These are phyloP conservation scores for Linanthus parryae DNA, from an alignment of 148 eudicot genomes.

Conservation along the genomic window DNA sequence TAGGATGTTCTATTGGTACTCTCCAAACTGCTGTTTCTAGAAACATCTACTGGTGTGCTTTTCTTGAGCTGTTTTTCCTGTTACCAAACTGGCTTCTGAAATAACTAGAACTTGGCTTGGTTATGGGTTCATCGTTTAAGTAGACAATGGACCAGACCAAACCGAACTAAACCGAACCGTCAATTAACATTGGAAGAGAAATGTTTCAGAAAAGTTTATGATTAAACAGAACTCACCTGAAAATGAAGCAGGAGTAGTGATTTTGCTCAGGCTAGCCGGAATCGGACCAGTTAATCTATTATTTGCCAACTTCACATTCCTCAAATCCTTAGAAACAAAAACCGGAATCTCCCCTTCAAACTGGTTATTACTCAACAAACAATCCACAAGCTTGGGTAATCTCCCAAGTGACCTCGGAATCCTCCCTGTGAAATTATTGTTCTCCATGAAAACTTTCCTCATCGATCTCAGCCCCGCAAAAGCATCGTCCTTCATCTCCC, in stretches of 20 bases:
- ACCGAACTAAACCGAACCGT: background rate
- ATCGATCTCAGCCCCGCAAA: constrained; percentile 8
- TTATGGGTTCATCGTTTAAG: background rate
- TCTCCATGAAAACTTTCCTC: background rate
- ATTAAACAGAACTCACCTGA: constrained; percentile 8
- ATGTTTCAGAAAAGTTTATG: too few relatives aligned
- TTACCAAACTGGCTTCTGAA: background rate
- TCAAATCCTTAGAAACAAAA: constrained; percentile 4
- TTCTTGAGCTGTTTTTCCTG: too few relatives aligned
- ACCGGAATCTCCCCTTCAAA: constrained; percentile 4
- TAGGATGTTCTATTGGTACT: too few relatives aligned
- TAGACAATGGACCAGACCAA: background rate
- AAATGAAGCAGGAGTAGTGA: background rate
- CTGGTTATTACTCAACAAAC: background rate
- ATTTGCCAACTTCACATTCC: background rate
- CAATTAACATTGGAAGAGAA: too few relatives aligned
- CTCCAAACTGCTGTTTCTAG: too few relatives aligned
- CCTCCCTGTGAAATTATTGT: constrained; percentile 9
- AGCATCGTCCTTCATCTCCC: constrained; percentile 6
- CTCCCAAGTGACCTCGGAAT: constrained; percentile 7
- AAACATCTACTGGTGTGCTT: too few relatives aligned
- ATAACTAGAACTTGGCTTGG: background rate
- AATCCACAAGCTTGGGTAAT: constrained; percentile 1
- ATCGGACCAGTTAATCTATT: constrained; percentile 6
- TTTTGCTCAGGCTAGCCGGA: constrained; percentile 4